Percentiles rank a stretch among this genome's conserved stretches.
phyloP scores from a whole-genome alignment of 1,284 basidiomycete genomes.

The Taiwanofungus camphoratus region DNA sequence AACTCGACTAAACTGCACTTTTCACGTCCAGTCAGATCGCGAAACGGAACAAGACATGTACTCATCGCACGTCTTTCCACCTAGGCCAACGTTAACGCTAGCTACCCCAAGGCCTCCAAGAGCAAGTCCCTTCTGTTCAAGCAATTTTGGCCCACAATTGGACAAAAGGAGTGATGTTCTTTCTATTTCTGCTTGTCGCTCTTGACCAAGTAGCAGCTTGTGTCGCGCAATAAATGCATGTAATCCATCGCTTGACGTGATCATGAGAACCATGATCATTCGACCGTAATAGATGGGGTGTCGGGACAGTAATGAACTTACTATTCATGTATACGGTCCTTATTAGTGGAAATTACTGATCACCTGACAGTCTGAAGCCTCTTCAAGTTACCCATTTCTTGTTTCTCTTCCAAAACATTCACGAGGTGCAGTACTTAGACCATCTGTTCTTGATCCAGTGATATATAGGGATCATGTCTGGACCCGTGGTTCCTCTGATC shows the following conservation, averaged over 20 bases:
- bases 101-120: conserved; percentile 70
- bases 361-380: too few species aligned
- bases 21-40: conserved; percentile 7
- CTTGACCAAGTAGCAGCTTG: conserved; percentile 58
- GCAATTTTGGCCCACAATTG: conserved; percentile 77
- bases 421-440: too few species aligned
- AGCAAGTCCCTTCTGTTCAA: conserved; percentile 85
- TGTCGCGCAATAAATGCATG: conserved; percentile 70
- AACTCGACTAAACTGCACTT: conserved; percentile 77
- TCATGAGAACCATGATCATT: too few species aligned
- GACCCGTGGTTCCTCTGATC: too few species aligned
- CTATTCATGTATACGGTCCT: too few species aligned
- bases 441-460: too few species aligned
- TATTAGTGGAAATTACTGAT: too few species aligned
- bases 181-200: conserved; percentile 81
- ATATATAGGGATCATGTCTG: too few species aligned
- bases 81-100: conserved; percentile 74
- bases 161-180: conserved; percentile 77
- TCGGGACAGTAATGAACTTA: too few species aligned
- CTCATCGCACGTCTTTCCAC: conserved; percentile 77
- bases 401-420: too few species aligned
- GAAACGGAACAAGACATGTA: neutral
- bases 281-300: too few species aligned
- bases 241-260: conserved; percentile 36
- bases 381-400: too few species aligned